Evolutionary conservation across 2,329 filamentous ascomycete genomes (phyloP).

Genomic region (Didymella arachidicola): DNA sequence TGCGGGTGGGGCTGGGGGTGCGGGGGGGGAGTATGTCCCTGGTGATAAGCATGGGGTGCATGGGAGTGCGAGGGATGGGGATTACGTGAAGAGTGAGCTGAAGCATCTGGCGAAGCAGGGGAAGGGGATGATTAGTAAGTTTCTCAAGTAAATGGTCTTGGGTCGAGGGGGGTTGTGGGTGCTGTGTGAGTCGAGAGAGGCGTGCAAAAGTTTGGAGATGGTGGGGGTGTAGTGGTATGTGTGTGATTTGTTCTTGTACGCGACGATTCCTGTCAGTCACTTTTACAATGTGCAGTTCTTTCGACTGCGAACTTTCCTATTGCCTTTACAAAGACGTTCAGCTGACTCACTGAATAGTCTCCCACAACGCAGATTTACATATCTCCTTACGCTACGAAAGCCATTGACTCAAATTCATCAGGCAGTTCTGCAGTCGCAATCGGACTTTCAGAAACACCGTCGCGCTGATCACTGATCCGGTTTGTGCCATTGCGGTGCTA

Average conservation of each 20-base stretch:
- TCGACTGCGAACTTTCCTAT: background rate
- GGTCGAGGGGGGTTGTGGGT: no score
- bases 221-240: background rate
- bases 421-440: background rate
- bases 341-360: conserved; percentile 1
- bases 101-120: conserved; percentile 35
- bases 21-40: conserved; percentile 23
- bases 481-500: background rate
- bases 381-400: conserved; percentile 4
- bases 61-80: conserved; percentile 23
- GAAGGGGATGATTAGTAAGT: conserved; percentile 38
- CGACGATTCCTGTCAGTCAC: background rate
- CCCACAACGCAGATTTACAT: background rate
- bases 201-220: background rate
- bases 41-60: conserved; percentile 23
- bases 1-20: conserved; percentile 30
- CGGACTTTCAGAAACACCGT: background rate
- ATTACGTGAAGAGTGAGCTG: conserved; percentile 30
- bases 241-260: background rate
- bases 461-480: background rate
- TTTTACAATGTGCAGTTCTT: background rate
- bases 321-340: background rate
- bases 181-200: no score
- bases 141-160: conserved; percentile 31
- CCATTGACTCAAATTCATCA: background rate